Percentiles rank a stretch among this genome's conserved stretches.
Evolutionary conservation across 2,329 filamentous ascomycete genomes (phyloP).

Genomic region (Coniochaeta sp.): DNA sequence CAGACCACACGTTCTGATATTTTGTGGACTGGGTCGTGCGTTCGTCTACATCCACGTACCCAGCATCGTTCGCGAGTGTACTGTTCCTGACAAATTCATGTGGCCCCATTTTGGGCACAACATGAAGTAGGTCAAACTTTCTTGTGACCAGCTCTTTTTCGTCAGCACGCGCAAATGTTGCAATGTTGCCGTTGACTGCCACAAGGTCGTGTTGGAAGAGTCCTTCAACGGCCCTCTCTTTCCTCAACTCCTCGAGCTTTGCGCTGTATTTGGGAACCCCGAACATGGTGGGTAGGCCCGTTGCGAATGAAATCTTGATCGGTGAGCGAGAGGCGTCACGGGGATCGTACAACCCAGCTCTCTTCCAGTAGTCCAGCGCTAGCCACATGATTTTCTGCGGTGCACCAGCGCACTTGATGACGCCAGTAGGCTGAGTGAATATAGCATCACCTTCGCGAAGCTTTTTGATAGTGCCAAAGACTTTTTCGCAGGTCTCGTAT

Average conservation of each 20-base stretch:
- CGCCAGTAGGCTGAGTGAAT: conserved; percentile 52
- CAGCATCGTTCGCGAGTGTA: conserved; percentile 16
- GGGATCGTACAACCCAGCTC: conserved; percentile 40
- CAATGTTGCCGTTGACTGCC: conserved; percentile 22
- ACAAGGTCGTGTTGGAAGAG: conserved; percentile 31
- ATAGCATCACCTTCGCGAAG: conserved; percentile 44
- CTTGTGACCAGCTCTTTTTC: conserved; percentile 21
- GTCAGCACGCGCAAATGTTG: conserved; percentile 24
- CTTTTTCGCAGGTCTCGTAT: conserved; percentile 48
- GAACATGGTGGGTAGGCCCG: conserved; percentile 25
- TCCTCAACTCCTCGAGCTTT: conserved; percentile 24
- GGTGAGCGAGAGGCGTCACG: conserved; percentile 28
- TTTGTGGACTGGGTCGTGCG: conserved; percentile 12
- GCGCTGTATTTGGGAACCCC: conserved; percentile 29
- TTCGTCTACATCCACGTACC: conserved; percentile 15
- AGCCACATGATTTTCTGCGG: conserved; percentile 59
- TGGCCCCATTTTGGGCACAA: conserved; percentile 20
- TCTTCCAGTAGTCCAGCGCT: conserved; percentile 51
- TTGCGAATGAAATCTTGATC: conserved; percentile 39
- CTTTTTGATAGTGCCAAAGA: conserved; percentile 37
- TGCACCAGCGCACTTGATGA: conserved; percentile 54
- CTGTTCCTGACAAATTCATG: conserved; percentile 11
- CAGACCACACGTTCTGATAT: conserved; percentile 30
- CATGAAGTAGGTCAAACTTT: conserved; percentile 27
- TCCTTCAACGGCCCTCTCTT: conserved; percentile 26